phyloP scores from a whole-genome alignment of 2,329 filamentous ascomycete species.

The Neopestalotiopsis rosae region DNA sequence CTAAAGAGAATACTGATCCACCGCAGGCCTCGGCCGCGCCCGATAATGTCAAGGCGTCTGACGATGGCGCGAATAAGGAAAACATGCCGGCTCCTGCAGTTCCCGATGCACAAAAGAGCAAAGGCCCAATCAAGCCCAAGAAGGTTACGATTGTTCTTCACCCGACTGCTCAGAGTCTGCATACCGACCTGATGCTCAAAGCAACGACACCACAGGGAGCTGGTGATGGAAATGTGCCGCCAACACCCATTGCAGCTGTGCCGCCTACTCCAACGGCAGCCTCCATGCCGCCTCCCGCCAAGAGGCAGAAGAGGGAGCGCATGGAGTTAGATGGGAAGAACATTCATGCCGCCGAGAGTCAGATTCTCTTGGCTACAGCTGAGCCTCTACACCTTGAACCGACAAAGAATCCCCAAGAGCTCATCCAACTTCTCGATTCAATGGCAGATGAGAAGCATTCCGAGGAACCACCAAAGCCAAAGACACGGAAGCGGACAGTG shows the following conservation, averaged over 20 bases:
- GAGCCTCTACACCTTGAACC: conserved; percentile 80
- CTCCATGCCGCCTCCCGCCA: conserved; percentile 64
- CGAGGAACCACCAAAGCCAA: conserved; percentile 78
- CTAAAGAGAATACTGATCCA: conserved; percentile 50
- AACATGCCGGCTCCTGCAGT: conserved; percentile 60
- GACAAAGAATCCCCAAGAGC: conserved; percentile 70
- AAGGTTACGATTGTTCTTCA: conserved; percentile 83
- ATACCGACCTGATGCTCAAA: conserved; percentile 78
- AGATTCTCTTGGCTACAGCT: conserved; percentile 75
- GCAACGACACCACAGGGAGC: conserved; percentile 69
- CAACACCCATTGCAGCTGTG: conserved; percentile 49
- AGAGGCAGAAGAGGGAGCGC: conserved; percentile 72
- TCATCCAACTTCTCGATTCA: conserved; percentile 72
- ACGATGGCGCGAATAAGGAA: conserved; percentile 60
- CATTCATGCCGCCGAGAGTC: conserved; percentile 76
- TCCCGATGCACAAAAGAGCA: conserved; percentile 49
- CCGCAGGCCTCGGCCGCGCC: conserved; percentile 25
- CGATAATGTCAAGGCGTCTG: conserved; percentile 44
- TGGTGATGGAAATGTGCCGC: conserved; percentile 51
- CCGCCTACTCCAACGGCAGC: conserved; percentile 67
- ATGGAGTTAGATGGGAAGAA: conserved; percentile 80
- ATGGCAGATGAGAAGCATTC: conserved; percentile 80
- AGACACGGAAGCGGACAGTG: conserved; percentile 89
- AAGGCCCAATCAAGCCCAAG: conserved; percentile 61
- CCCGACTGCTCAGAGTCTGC: conserved; percentile 77